Evolutionary conservation across 2,329 filamentous ascomycete species (phyloP), one percentile per base, ranked within the genome.

Genomic region (Penicillium decumbens): DNA sequence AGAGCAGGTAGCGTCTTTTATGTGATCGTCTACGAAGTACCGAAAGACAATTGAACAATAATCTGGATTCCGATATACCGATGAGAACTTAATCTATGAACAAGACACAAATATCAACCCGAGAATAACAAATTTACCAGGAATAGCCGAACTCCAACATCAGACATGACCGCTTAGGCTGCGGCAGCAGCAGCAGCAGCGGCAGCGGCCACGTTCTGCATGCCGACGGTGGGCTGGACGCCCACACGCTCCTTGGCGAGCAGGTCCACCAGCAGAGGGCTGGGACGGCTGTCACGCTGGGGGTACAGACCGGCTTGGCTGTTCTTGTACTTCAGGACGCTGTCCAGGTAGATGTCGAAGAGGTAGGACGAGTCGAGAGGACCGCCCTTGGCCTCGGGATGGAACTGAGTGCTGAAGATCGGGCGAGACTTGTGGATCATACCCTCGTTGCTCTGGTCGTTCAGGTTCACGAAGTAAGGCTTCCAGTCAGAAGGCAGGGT

Each of bases 331-430:
- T 87, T 82, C 70, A 84, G 80, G 30, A 97, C 90, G 65, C 87
- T 92, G 70, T 95, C 84, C 40, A 97, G 77, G 76, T 97, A 98
- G 77, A 89, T 89, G 74, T 98, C 93, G 66, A 98, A 98, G 52
- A 98, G 80, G 75, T 95, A 97, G 2, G 89, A 85, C 57, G 89
- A 95, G 77, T 98, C 93, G 75, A 95, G 87, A 47, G 93, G 93
- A 47, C 93, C 93, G 53, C 93, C 93, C 80, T 95, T 95, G 61
- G 93, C 93, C 76, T 98, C 93, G 13, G 93, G 93, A 70, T 98
- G 93, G 84, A 98, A 98, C 74, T 98, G 93, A 23, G 91, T 95
- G 57, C 88, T 92, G 81, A 98, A 97, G 70, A 98, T 98, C 55
- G 93, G 93, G 30, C 92, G 88, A 50, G 88, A 87, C 75, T 87